Evolutionary conservation across 176 grass and related monocot genomes (phyloP).

Genomic region (Rhynchospora breviuscula): DNA sequence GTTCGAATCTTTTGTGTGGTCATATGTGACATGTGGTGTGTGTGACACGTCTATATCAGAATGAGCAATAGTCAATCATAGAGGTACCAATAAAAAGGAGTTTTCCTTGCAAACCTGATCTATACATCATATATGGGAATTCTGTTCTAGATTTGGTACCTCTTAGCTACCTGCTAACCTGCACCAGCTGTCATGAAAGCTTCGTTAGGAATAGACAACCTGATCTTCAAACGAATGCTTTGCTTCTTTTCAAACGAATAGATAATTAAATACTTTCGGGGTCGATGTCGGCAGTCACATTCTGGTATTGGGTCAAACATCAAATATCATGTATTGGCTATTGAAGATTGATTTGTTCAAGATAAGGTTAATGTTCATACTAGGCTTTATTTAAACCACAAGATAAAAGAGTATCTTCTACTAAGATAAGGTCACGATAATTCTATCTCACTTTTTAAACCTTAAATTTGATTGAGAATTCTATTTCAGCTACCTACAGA

Average conservation of each 20-base stretch:
- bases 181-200: slow-evolving; percentile 7
- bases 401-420: not conserved
- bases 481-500: not conserved
- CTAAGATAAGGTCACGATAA: not conserved
- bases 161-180: not conserved
- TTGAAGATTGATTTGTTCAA: not conserved
- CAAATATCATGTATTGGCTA: not conserved
- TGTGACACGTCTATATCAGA: not conserved
- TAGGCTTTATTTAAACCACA: not conserved
- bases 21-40: not conserved
- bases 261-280: not conserved
- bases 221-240: not conserved
- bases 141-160: not conserved
- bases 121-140: slow-evolving; percentile 6
- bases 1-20: slow-evolving; percentile 15
- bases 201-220: slow-evolving; percentile 5
- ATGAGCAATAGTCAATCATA: not conserved
- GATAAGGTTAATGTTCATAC: slow-evolving; percentile 9
- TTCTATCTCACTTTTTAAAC: not conserved
- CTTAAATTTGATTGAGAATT: not conserved
- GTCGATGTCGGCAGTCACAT: slow-evolving; percentile 12
- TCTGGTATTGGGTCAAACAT: slow-evolving; percentile 1
- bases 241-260: not conserved
- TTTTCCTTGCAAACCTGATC: not conserved
- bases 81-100: not conserved